These are phyloP conservation scores for Eucalyptus tenuipes DNA, from an alignment of 345 rosid species.

Conservation along the genomic window DNA sequence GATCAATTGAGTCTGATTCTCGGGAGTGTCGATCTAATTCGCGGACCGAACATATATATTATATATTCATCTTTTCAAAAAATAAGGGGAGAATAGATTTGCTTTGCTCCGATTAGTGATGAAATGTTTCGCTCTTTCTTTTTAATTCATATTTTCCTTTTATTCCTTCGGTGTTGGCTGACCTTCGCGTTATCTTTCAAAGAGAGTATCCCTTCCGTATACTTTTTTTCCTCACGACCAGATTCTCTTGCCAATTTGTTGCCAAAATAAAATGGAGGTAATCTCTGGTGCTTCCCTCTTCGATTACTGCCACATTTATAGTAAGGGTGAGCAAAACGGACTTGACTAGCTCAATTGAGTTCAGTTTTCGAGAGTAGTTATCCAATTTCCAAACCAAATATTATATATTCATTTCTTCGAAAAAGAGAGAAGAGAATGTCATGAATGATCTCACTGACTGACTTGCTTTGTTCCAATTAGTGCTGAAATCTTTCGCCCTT, in stretches of 20 bases:
- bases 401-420: no score
- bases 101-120: accelerated
- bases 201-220: not conserved
- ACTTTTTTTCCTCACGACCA: not conserved
- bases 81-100: no score
- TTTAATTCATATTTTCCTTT: not conserved
- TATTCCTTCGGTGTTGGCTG: not conserved
- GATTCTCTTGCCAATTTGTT: not conserved
- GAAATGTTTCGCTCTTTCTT: not conserved
- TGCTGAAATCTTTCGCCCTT: no score
- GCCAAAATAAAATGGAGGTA: no score
- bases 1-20: no score
- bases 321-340: no score
- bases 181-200: not conserved
- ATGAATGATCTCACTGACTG: not conserved
- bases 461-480: not conserved
- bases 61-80: no score
- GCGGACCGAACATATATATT: no score
- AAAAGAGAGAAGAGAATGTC: no score
- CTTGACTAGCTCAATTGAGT: no score
- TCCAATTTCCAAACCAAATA: no score
- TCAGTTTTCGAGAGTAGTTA: accelerated
- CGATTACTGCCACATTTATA: not conserved
- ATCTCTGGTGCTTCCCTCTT: not conserved
- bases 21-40: no score